These are phyloP conservation scores for Hevea brasiliensis DNA, from an alignment of 345 rosid genomes.

Conservation along the genomic window DNA sequence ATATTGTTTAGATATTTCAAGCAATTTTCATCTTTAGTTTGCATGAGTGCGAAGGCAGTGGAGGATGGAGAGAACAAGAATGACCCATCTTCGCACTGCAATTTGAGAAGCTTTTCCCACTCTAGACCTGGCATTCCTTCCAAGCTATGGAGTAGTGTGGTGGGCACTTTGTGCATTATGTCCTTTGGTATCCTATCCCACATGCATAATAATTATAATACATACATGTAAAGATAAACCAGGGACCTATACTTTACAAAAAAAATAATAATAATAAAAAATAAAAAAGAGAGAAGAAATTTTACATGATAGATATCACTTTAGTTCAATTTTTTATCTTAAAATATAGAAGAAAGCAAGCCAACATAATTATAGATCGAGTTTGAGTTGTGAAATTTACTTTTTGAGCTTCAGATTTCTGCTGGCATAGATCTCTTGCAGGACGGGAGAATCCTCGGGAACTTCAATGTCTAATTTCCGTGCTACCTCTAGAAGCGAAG, in stretches of 20 bases:
- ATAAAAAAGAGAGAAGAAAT: too few relatives aligned
- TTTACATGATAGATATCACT: too few relatives aligned
- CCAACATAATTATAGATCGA: too few relatives aligned
- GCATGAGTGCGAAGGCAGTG: constrained; percentile 88
- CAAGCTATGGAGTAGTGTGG: constrained; percentile 90
- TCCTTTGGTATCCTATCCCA: constrained; percentile 79
- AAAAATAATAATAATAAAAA: too few relatives aligned
- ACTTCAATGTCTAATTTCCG: constrained; percentile 52
- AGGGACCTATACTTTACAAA: too few relatives aligned
- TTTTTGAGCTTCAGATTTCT: constrained; percentile 75
- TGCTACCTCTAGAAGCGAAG: constrained; percentile 73
- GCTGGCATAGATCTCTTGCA: constrained; percentile 53
- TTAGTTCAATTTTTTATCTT: too few relatives aligned
- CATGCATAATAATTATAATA: constrained; percentile 35
- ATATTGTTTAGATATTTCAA: constrained; percentile 54
- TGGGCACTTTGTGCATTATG: constrained; percentile 80
- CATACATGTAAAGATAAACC: not conserved
- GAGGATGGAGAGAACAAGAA: constrained; percentile 94
- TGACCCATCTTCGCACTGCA: constrained; percentile 82
- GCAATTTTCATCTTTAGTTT: constrained; percentile 67
- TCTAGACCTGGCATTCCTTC: constrained; percentile 84
- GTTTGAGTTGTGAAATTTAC: constrained; percentile 27
- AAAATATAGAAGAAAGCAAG: too few relatives aligned
- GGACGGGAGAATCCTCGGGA: constrained; percentile 50
- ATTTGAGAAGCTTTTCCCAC: constrained; percentile 79